phyloP scores from a whole-genome alignment of 1,284 basidiomycete species.

The Leccinum subrobustum region DNA sequence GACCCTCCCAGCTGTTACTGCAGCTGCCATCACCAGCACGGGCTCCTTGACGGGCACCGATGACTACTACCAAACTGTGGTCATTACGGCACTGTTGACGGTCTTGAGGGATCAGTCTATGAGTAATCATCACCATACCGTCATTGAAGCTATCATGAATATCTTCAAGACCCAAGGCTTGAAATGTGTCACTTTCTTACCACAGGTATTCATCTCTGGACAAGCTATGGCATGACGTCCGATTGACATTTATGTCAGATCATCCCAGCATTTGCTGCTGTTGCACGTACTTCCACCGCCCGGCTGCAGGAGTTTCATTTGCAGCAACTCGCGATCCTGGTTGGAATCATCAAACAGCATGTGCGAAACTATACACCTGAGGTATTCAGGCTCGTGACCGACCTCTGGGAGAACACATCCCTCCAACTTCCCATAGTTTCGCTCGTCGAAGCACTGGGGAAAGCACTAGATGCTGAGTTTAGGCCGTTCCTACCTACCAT shows the following conservation, averaged over 20 bases:
- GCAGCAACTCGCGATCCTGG: constrained; percentile 94
- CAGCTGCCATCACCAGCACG: constrained; percentile 48
- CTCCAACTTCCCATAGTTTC: constrained; percentile 93
- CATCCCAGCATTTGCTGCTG: constrained; percentile 92
- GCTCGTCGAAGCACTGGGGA: constrained; percentile 92
- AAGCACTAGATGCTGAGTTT: constrained; percentile 96
- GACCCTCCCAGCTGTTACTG: constrained; percentile 58
- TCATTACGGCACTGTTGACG: constrained; percentile 83
- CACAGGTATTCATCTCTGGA: constrained; percentile 61
- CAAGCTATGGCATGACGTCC: not conserved
- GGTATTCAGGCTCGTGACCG: constrained; percentile 80
- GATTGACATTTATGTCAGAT: constrained; percentile 57
- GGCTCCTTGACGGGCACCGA: constrained; percentile 63
- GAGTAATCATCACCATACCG: constrained; percentile 85
- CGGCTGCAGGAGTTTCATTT: constrained; percentile 92
- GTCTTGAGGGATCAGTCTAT: constrained; percentile 82
- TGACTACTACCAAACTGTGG: constrained; percentile 98
- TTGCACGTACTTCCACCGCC: constrained; percentile 82
- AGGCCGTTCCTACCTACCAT: constrained; percentile 95
- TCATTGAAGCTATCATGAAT: constrained; percentile 98
- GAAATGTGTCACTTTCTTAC: constrained; percentile 94
- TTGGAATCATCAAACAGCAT: constrained; percentile 97
- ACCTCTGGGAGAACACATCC: constrained; percentile 86
- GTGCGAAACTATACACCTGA: constrained; percentile 89
- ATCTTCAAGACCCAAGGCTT: constrained; percentile 99